phyloP scores from a whole-genome alignment of 2,329 filamentous ascomycete species.

The Pseudogymnoascus sp. region DNA sequence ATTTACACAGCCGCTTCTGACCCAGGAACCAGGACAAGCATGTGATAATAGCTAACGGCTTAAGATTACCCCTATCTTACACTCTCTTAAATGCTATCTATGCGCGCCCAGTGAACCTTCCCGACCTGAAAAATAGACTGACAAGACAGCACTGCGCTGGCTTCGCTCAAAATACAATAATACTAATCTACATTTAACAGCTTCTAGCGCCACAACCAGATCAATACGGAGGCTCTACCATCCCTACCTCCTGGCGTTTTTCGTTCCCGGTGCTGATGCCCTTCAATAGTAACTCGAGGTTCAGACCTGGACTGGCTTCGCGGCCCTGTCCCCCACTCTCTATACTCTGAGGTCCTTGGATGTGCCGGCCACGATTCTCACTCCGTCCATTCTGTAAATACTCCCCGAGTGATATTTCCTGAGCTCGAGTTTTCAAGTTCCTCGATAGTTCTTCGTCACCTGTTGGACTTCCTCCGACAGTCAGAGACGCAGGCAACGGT shows the following conservation, averaged over 20 bases:
- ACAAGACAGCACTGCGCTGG: constrained; percentile 4
- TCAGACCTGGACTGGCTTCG: constrained; percentile 17
- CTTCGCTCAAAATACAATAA: constrained; percentile 10
- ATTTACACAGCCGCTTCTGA: background rate
- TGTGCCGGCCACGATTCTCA: background rate
- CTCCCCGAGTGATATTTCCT: background rate
- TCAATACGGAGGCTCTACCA: constrained; percentile 5
- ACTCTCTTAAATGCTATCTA: constrained; percentile 1
- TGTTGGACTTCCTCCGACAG: background rate
- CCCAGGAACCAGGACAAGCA: background rate
- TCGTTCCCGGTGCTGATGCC: constrained; percentile 28
- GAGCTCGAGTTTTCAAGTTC: background rate
- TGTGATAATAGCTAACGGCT: constrained; percentile 3
- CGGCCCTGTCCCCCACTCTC: background rate
- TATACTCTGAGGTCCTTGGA: background rate
- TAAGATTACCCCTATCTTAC: constrained; percentile 8
- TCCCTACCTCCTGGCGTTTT: constrained; percentile 1
- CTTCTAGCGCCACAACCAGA: background rate
- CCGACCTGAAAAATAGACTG: background rate
- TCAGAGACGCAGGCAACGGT: background rate
- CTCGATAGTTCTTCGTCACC: background rate
- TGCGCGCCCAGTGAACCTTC: background rate
- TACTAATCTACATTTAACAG: constrained; percentile 4
- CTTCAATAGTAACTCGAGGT: constrained; percentile 30
- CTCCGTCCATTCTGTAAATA: background rate